Evolutionary conservation across 164 flowering plant species (phyloP), one percentile per base, ranked within the genome.

Genomic region (Stephania cephalantha): DNA sequence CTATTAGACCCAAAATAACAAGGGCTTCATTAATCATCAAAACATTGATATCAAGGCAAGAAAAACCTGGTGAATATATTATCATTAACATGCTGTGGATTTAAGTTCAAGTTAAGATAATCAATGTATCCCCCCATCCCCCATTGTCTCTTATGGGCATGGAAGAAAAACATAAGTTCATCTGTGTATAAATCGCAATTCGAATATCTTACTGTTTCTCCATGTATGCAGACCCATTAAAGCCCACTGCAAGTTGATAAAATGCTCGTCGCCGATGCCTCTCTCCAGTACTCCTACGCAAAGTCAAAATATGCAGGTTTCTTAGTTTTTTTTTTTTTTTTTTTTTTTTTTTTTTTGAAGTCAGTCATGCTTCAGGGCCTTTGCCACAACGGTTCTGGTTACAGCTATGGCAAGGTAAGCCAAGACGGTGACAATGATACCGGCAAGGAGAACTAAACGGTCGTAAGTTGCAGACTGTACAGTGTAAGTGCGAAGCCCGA

Each of bases 291-390:
- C n/a, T 58, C 65, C 65, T 13, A 55, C 63, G 15, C 5, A n/a
- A 17, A 4, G 63, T 4, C 22, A 58, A 12, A 35, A 5, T 20
- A 70, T 1, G 31, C 6, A n/a, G 15, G 20, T 42, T 13, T 13
- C 46, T 70, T 10, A 46, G 6, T 7, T 46, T 70, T 18, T 70
- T 2, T 4, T 17, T 31, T 7, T 63, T 18, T 9, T n/a, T n/a
- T n/a, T n/a, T n/a, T 7, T 46, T 70, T 18, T 70, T 2, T 4
- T 17, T 31, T 7, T 63, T 18, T 9, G 44, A 44, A 20, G 15
- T 88, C 81, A 95, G 72, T 95, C 99, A 66, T 70, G 88, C 85
- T 95, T 95, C 72, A 91, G 78, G 69, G 90, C 85, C 79, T 95
- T 95, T 6, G 83, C 77, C 46, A 95, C 79, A 71, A 83, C 42